phyloP scores from a whole-genome alignment of 2,329 filamentous ascomycete species.

The Keithomyces neogunnii region DNA sequence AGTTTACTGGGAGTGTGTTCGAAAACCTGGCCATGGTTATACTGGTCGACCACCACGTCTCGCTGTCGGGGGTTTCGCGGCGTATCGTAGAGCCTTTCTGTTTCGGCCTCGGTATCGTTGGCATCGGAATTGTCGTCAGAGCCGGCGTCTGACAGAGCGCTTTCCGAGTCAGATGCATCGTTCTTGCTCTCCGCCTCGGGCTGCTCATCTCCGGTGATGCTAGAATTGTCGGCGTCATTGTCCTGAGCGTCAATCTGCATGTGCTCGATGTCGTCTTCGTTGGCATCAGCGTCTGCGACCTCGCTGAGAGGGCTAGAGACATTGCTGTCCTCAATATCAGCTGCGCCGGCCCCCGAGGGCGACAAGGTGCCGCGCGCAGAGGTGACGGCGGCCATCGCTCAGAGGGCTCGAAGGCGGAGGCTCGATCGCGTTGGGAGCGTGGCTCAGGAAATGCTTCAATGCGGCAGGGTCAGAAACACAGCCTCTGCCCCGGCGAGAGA shows the following conservation, averaged over 20 bases:
- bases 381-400: conserved; percentile 44
- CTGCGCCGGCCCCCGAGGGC: conserved; percentile 25
- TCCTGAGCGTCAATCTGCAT: conserved; percentile 36
- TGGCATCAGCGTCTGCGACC: conserved; percentile 70
- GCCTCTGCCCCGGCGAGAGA: conserved; percentile 1
- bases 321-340: conserved; percentile 56
- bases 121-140: conserved; percentile 31
- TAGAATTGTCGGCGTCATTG: conserved; percentile 21
- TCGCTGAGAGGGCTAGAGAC: conserved; percentile 90
- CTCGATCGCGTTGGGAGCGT: conserved; percentile 7
- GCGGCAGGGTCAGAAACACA: neutral
- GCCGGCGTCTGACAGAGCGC: conserved; percentile 47
- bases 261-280: conserved; percentile 59
- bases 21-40: conserved; percentile 43
- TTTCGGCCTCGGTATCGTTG: conserved; percentile 80
- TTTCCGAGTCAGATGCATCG: conserved; percentile 37
- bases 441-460: neutral
- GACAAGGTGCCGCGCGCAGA: conserved; percentile 41
- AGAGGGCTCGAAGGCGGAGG: conserved; percentile 9
- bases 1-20: conserved; percentile 73
- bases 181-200: conserved; percentile 14
- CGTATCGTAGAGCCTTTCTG: conserved; percentile 85
- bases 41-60: conserved; percentile 51
- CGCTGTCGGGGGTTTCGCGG: conserved; percentile 58
- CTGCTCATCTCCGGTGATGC: conserved; percentile 17